Evolutionary conservation across 2,329 filamentous ascomycete species (phyloP).

Genomic region (Scopulariopsis brevicaulis): DNA sequence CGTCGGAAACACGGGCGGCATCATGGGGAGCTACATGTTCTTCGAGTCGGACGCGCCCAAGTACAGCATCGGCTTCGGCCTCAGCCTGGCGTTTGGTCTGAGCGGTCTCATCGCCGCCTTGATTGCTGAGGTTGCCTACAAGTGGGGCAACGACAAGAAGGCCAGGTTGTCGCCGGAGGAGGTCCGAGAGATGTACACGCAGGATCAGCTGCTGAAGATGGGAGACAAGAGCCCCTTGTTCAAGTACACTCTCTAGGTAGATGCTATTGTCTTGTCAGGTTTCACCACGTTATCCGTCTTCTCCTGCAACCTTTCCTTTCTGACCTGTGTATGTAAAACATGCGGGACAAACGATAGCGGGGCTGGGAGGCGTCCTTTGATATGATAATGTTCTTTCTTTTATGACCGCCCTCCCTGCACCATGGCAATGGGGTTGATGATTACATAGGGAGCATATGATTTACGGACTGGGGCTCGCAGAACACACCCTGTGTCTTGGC

Average conservation of each 20-base stretch:
- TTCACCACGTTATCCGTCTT: neutral
- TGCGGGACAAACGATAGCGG: no score
- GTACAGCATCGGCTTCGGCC: slow-evolving; percentile 22
- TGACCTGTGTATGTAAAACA: neutral
- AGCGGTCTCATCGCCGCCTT: slow-evolving; percentile 16
- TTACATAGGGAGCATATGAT: no score
- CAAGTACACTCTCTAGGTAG: neutral
- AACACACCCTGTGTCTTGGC: no score
- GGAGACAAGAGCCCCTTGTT: neutral
- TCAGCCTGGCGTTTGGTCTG: slow-evolving; percentile 18
- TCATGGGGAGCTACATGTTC: slow-evolving; percentile 59
- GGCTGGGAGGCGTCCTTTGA: no score
- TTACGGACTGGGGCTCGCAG: no score
- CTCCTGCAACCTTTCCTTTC: neutral
- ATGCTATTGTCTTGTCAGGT: neutral
- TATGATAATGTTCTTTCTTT: no score
- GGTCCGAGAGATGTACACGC: slow-evolving; percentile 4
- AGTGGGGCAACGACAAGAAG: slow-evolving; percentile 14
- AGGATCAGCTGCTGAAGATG: neutral
- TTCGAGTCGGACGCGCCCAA: slow-evolving; percentile 18
- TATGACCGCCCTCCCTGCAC: no score
- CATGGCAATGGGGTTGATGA: no score
- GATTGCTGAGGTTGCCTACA: slow-evolving; percentile 17
- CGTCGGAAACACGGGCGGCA: slow-evolving; percentile 66
- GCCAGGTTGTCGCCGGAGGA: slow-evolving; percentile 13